These are phyloP conservation scores for Allomyces arbusculus DNA, from an alignment of 192 early-diverging fungal genomes.

Conservation along the genomic window DNA sequence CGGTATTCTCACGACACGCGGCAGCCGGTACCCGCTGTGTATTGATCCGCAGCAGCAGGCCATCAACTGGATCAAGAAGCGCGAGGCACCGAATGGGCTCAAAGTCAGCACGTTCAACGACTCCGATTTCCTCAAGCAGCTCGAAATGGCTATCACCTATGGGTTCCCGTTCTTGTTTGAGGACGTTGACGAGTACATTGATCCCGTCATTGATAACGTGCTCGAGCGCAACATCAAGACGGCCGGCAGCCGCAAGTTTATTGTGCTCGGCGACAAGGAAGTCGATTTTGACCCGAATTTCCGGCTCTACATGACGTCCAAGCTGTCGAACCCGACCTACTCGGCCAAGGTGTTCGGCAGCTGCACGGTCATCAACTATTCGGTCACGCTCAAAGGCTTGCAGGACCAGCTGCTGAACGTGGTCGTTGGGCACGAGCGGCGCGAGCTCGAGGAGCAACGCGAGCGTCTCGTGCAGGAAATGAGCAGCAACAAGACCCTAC, in stretches of 20 bases:
- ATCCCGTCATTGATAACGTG: constrained; percentile 93
- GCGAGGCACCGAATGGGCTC: constrained; percentile 67
- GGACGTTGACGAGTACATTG: constrained; percentile 83
- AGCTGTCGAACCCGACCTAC: constrained; percentile 80
- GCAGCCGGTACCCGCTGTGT: constrained; percentile 88
- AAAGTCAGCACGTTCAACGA: constrained; percentile 94
- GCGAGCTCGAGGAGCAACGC: constrained; percentile 83
- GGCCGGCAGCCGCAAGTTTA: constrained; percentile 84
- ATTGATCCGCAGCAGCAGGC: constrained; percentile 98
- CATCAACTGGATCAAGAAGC: constrained; percentile 61
- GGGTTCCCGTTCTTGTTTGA: constrained; percentile 92
- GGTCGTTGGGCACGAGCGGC: constrained; percentile 82
- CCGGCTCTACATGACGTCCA: constrained; percentile 77
- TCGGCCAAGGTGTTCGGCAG: constrained; percentile 90
- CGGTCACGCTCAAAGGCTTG: constrained; percentile 83
- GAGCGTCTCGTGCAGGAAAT: constrained; percentile 79
- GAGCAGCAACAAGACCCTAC: constrained; percentile 81
- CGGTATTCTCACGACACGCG: constrained; percentile 84
- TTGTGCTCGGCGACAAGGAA: constrained; percentile 83
- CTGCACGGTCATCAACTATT: constrained; percentile 98
- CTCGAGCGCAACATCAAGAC: constrained; percentile 89
- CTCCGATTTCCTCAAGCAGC: constrained; percentile 83
- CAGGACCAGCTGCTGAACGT: constrained; percentile 94
- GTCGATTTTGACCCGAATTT: constrained; percentile 98
- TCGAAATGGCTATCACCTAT: constrained; percentile 93